These are phyloP conservation scores for Calonectria naviculata DNA, from an alignment of 2,329 filamentous ascomycete genomes.

Conservation along the genomic window DNA sequence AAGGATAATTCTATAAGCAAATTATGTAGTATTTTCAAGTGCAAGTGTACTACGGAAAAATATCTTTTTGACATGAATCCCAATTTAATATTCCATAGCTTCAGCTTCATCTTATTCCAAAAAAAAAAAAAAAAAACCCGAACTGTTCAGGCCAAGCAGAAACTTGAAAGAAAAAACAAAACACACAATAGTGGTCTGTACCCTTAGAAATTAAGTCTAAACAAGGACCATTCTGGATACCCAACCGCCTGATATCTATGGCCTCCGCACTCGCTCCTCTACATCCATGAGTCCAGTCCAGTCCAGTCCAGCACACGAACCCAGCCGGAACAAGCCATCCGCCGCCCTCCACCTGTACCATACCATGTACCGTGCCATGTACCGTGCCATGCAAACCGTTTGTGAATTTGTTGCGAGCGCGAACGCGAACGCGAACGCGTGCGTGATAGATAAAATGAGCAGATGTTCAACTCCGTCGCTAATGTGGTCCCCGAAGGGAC, in stretches of 20 bases:
- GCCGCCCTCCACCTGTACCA: background rate
- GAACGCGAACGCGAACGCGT: background rate
- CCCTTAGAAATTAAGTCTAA: slow-evolving; percentile 20
- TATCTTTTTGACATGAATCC: background rate
- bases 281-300: background rate
- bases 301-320: slow-evolving; percentile 1
- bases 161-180: background rate
- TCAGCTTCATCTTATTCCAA: background rate
- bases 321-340: background rate
- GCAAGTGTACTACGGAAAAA: background rate
- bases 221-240: slow-evolving; percentile 19
- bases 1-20: background rate
- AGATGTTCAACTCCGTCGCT: slow-evolving; percentile 51
- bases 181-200: background rate
- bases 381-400: slow-evolving; percentile 17
- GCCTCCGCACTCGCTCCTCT: background rate
- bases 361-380: background rate
- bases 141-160: background rate
- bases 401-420: background rate
- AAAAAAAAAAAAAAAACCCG: no score
- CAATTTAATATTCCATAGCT: background rate
- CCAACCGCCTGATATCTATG: slow-evolving; percentile 2
- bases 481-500: slow-evolving; percentile 41
- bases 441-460: slow-evolving; percentile 9
- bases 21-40: background rate